These are phyloP conservation scores for Linanthus parryae DNA, from an alignment of 148 eudicot species.

Conservation along the genomic window DNA sequence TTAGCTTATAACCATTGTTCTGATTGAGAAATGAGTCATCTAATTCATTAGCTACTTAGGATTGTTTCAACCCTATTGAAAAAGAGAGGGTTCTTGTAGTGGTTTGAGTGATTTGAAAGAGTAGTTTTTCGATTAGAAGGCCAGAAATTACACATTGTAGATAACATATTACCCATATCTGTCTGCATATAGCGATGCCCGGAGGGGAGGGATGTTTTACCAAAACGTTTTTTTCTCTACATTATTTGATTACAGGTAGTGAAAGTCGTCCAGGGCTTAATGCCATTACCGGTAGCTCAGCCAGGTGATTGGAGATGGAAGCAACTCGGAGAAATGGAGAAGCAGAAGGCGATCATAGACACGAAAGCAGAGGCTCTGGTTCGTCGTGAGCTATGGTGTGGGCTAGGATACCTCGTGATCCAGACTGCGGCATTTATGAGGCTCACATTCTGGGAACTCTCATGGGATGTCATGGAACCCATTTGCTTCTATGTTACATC, in stretches of 20 bases:
- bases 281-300: constrained; percentile 4
- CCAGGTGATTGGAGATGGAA: too few relatives aligned
- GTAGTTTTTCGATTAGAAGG: not conserved
- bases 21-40: not conserved
- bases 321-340: constrained; percentile 57
- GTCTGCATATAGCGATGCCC: not conserved
- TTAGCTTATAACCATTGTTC: too few relatives aligned
- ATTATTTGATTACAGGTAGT: constrained; percentile 5
- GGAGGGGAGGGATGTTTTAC: not conserved
- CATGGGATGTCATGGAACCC: constrained; percentile 99
- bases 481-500: constrained; percentile 91
- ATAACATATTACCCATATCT: not conserved
- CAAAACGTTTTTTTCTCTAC: not conserved
- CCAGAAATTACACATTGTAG: not conserved
- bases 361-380: constrained; percentile 58
- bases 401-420: constrained; percentile 55
- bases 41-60: too few relatives aligned
- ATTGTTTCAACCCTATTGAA: too few relatives aligned
- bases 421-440: constrained; percentile 87
- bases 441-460: constrained; percentile 86
- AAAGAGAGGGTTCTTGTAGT: not conserved
- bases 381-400: constrained; percentile 65
- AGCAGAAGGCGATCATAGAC: constrained; percentile 54
- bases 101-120: not conserved
- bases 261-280: constrained; percentile 13